Percentiles rank a stretch among this genome's conserved stretches.
phyloP scores from a whole-genome alignment of 345 rosid species.

The Populus euphratica region DNA sequence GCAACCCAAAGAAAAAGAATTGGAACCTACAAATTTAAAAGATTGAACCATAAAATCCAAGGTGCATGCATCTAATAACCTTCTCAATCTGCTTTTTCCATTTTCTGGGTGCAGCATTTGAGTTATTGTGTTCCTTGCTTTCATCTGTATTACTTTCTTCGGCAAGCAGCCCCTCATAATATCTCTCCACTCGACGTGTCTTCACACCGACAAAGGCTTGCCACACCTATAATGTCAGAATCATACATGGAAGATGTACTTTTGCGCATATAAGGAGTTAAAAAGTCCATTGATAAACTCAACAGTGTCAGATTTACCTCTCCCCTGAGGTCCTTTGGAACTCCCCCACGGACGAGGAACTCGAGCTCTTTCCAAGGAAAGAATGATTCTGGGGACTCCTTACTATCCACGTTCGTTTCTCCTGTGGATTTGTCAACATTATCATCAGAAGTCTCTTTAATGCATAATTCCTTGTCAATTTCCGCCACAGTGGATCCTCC shows the following conservation, averaged over 20 bases:
- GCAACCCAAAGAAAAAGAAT: slow-evolving; percentile 37
- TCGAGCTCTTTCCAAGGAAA: slow-evolving; percentile 80
- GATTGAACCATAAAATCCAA: slow-evolving; percentile 49
- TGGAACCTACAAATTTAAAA: slow-evolving; percentile 55
- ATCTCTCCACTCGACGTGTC: slow-evolving; percentile 66
- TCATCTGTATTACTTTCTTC: slow-evolving; percentile 48
- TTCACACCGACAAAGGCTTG: slow-evolving; percentile 96
- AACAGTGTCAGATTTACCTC: slow-evolving; percentile 49
- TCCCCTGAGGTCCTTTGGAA: slow-evolving; percentile 92
- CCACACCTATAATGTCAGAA: slow-evolving; percentile 65
- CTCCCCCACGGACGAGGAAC: slow-evolving; percentile 87
- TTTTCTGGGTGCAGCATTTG: slow-evolving; percentile 45
- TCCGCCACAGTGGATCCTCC: slow-evolving; percentile 40
- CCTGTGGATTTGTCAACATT: slow-evolving; percentile 14
- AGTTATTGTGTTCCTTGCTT: slow-evolving; percentile 31
- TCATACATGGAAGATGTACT: slow-evolving; percentile 3
- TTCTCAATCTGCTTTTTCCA: slow-evolving; percentile 96
- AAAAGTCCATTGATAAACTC: slow-evolving; percentile 13
- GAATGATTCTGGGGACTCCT: slow-evolving; percentile 37
- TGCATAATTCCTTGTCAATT: slow-evolving; percentile 31
- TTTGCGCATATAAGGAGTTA: slow-evolving; percentile 1
- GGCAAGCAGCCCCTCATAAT: slow-evolving; percentile 72
- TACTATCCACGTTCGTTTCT: slow-evolving; percentile 22
- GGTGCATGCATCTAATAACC: slow-evolving; percentile 65
- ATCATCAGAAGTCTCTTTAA: slow-evolving; percentile 32